Percentiles rank a stretch among this genome's conserved stretches.
These are phyloP conservation scores for Dendrostoma leiphaemia DNA, from an alignment of 2,329 filamentous ascomycete species.

Conservation along the genomic window DNA sequence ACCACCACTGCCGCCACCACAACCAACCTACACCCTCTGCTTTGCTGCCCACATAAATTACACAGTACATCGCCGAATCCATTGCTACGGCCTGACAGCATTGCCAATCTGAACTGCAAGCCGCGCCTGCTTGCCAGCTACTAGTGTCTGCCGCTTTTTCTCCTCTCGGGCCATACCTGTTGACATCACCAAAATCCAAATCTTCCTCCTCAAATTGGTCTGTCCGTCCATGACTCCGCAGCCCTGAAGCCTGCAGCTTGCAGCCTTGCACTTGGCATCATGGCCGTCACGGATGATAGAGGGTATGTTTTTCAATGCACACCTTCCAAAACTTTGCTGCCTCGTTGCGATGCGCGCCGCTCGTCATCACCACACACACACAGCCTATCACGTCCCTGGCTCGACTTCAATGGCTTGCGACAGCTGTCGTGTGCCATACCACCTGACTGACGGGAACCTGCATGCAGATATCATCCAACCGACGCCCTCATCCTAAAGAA, in stretches of 20 bases:
- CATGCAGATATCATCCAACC: constrained; percentile 60
- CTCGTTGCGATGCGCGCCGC: background rate
- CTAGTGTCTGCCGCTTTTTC: too few species aligned
- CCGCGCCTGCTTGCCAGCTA: too few species aligned
- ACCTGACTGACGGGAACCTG: constrained; percentile 20
- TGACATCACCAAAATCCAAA: too few species aligned
- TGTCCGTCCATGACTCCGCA: constrained; percentile 28
- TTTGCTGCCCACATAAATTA: background rate
- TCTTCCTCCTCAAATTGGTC: background rate
- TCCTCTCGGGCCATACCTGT: background rate
- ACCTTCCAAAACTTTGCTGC: background rate
- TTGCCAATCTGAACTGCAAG: background rate
- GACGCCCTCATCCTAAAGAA: constrained; percentile 60
- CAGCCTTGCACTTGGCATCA: constrained; percentile 34
- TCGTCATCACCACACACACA: background rate
- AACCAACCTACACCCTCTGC: too few species aligned
- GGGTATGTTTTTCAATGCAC: constrained; percentile 38
- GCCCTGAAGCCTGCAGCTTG: constrained; percentile 19
- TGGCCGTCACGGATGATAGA: constrained; percentile 56
- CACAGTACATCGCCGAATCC: too few species aligned
- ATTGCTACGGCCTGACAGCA: too few species aligned
- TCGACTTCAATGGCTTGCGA: background rate
- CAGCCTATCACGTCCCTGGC: background rate
- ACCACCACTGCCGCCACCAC: too few species aligned
- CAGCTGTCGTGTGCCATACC: background rate